Evolutionary conservation across 2,329 filamentous ascomycete genomes (phyloP), one percentile per base, ranked within the genome.

Genomic region (Fusarium fracticaudum): DNA sequence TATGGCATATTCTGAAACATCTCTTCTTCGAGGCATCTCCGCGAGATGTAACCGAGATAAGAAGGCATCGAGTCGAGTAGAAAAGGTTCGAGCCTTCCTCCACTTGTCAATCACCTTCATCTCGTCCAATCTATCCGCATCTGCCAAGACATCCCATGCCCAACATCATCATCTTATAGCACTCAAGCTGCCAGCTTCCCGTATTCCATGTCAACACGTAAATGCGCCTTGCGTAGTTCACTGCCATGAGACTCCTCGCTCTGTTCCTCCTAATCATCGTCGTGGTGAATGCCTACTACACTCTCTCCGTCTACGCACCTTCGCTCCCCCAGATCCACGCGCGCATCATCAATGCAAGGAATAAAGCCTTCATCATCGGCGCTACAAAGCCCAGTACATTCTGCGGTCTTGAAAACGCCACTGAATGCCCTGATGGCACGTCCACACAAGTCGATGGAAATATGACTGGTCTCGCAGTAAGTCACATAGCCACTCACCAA

Each of bases 401-500:
- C 40, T 81, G 79, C 38, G 77, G 65, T 37, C 72, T 77, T 2
- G 53, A 64, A 2, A 64, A 74, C 10, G 41, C 70, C 4, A 59
- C 45, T 1, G 67, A 77, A 13, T 82, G 80, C 20, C 80, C 80
- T 0, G 66, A 71, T 6, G 79, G 80, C 5, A 76, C 69, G 1
- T 68, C 66, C 5, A 82, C 80, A 0, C 72, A 81, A 17, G 76
- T 82, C 18, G 69, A 79, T 24, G 68, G 64, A 1, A 69, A 79
- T 18, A 80, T 82, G 79, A 80, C 79, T 0, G 47, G 55, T 4
- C 73, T 82, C 5, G 77, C 76, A 33, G 80, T 82, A 44, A 33
- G 76, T 57, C 10, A 8, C 24, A 2, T 22, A 3, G 0, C 0
- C 12, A 8, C 20, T 35, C n/a, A 20, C 17, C 12, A 20, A 4